phyloP scores from a whole-genome alignment of 139 green algal genomes.

The Nannochloris sp. region DNA sequence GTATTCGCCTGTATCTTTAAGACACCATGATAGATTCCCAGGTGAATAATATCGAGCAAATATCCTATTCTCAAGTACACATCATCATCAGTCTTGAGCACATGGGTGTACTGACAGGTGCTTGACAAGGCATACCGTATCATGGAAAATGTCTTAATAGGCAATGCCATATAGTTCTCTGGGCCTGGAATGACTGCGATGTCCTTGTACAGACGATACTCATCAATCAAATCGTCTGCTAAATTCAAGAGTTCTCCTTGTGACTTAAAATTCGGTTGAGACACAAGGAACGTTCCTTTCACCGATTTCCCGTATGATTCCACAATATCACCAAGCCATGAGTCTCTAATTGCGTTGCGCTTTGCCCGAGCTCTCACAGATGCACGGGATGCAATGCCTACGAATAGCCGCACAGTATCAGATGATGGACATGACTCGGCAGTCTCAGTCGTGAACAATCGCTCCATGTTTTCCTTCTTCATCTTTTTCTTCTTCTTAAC shows the following conservation, averaged over 20 bases:
- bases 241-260: constrained; percentile 2
- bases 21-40: not conserved
- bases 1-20: constrained; percentile 1
- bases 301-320: constrained; percentile 6
- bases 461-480: not conserved
- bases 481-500: not conserved
- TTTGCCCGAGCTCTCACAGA: constrained; percentile 19
- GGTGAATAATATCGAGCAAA: constrained; percentile 15
- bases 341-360: constrained; percentile 15
- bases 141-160: constrained; percentile 46
- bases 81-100: constrained; percentile 59
- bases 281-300: constrained; percentile 27
- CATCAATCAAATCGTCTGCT: constrained; percentile 25
- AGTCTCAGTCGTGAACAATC: not conserved
- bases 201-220: constrained; percentile 14
- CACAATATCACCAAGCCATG: constrained; percentile 10
- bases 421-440: constrained; percentile 8
- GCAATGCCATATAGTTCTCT: constrained; percentile 42
- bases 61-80: constrained; percentile 35
- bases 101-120: constrained; percentile 38
- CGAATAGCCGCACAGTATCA: constrained; percentile 15
- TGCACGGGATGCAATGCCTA: constrained; percentile 21
- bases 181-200: constrained; percentile 18
- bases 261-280: constrained; percentile 17
- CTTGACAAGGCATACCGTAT: constrained; percentile 31